phyloP scores from a whole-genome alignment of 1,139 yeast genomes.

The Debaryomyces fabryi region DNA sequence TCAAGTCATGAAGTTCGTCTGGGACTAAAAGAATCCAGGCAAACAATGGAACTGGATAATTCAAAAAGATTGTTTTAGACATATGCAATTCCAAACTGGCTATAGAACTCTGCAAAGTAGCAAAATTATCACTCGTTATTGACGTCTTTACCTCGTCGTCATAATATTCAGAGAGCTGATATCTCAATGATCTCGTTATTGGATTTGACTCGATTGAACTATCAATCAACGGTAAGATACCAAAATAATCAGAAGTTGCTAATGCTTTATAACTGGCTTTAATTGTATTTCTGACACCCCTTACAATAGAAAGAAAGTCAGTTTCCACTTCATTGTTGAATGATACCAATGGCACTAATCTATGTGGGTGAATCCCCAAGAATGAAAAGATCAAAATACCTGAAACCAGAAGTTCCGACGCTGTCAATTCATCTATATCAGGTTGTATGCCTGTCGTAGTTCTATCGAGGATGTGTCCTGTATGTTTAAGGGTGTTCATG shows the following conservation, averaged over 20 bases:
- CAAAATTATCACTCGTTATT: slow-evolving; percentile 8
- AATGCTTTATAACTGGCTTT: not conserved
- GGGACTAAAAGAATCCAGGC: slow-evolving; percentile 26
- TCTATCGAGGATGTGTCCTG: not conserved
- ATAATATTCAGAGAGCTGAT: slow-evolving; percentile 11
- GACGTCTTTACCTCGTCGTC: not conserved
- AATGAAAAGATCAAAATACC: slow-evolving; percentile 28
- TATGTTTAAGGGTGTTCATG: not conserved
- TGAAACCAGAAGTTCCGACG: slow-evolving; percentile 21
- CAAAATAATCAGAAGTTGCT: not conserved
- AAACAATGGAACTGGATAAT: slow-evolving; percentile 30
- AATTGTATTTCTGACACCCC: not conserved
- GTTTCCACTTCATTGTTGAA: slow-evolving; percentile 16
- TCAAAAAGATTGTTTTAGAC: slow-evolving; percentile 4
- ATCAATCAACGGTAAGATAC: not conserved
- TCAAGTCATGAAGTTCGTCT: slow-evolving; percentile 16
- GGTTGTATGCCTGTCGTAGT: not conserved
- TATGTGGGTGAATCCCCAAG: slow-evolving; percentile 33
- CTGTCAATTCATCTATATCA: slow-evolving; percentile 2
- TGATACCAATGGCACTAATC: slow-evolving; percentile 27
- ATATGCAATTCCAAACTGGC: slow-evolving; percentile 14
- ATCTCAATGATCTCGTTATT: slow-evolving; percentile 14
- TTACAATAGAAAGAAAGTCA: slow-evolving; percentile 19
- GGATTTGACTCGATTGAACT: slow-evolving; percentile 12
- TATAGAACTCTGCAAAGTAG: slow-evolving; percentile 14